phyloP scores from a whole-genome alignment of 2,329 filamentous ascomycete genomes.

The Apiospora marii region DNA sequence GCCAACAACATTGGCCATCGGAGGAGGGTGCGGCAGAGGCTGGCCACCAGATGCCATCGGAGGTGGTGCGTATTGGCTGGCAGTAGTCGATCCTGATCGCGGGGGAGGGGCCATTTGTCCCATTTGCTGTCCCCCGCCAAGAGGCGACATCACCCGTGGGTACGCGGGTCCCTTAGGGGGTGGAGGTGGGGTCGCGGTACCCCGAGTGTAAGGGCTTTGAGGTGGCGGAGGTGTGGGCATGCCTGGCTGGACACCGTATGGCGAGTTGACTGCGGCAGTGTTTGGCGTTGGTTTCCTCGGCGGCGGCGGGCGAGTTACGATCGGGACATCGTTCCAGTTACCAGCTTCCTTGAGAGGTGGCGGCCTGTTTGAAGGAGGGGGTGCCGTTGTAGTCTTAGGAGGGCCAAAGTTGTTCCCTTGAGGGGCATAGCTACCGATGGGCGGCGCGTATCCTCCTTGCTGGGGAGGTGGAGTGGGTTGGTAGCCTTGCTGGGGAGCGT shows the following conservation, averaged over 20 bases:
- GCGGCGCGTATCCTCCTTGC: constrained; percentile 34
- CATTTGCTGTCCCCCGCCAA: constrained; percentile 61
- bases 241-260: constrained; percentile 74
- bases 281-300: constrained; percentile 79
- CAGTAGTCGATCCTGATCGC: constrained; percentile 63
- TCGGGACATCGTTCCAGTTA: constrained; percentile 94
- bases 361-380: constrained; percentile 72
- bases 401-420: constrained; percentile 44
- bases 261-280: constrained; percentile 73
- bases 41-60: constrained; percentile 48
- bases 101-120: constrained; percentile 53
- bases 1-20: constrained; percentile 61
- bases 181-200: constrained; percentile 75
- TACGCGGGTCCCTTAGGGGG: constrained; percentile 82
- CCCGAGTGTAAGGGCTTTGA: constrained; percentile 64
- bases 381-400: constrained; percentile 47
- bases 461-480: constrained; percentile 56
- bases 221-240: constrained; percentile 62
- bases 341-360: constrained; percentile 65
- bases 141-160: constrained; percentile 76
- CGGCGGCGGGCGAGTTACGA: constrained; percentile 78
- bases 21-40: constrained; percentile 57
- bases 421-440: constrained; percentile 41
- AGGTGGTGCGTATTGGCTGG: constrained; percentile 71
- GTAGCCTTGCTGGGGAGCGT: constrained; percentile 55